These are phyloP conservation scores for Penicillium paneum DNA, from an alignment of 2,329 filamentous ascomycete genomes.

Conservation along the genomic window DNA sequence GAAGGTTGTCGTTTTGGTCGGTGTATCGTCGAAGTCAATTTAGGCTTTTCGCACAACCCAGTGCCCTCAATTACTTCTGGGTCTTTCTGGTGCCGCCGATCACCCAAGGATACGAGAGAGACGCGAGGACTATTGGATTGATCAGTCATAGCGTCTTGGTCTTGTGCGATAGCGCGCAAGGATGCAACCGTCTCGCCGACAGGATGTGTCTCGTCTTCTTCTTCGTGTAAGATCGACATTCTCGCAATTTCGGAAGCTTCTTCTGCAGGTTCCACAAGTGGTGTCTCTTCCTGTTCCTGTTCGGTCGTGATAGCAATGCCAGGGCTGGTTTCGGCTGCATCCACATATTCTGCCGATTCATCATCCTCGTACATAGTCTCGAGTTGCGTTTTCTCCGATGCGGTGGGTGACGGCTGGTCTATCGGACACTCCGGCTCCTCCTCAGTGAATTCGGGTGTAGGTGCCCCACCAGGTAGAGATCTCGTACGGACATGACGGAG, in stretches of 20 bases:
- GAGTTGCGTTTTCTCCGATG: constrained; percentile 30
- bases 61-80: constrained; percentile 33
- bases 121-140: constrained; percentile 20
- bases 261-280: constrained; percentile 6
- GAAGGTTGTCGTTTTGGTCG: constrained; percentile 32
- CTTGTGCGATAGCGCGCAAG: constrained; percentile 18
- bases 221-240: constrained; percentile 23
- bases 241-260: constrained; percentile 14
- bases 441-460: constrained; percentile 16
- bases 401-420: constrained; percentile 24
- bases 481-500: constrained; percentile 44
- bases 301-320: constrained; percentile 20
- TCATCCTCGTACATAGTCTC: constrained; percentile 42
- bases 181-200: constrained; percentile 17
- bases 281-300: constrained; percentile 9
- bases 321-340: constrained; percentile 18
- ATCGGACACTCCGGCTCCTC: constrained; percentile 12
- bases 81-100: constrained; percentile 17
- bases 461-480: constrained; percentile 48
- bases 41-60: constrained; percentile 31
- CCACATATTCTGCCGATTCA: constrained; percentile 26
- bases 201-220: constrained; percentile 19
- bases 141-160: constrained; percentile 19
- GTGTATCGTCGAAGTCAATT: constrained; percentile 24
- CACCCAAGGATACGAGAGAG: constrained; percentile 22